These are phyloP conservation scores for Pythium chondricola DNA, from an alignment of 352 stramenopile species.

Conservation along the genomic window DNA sequence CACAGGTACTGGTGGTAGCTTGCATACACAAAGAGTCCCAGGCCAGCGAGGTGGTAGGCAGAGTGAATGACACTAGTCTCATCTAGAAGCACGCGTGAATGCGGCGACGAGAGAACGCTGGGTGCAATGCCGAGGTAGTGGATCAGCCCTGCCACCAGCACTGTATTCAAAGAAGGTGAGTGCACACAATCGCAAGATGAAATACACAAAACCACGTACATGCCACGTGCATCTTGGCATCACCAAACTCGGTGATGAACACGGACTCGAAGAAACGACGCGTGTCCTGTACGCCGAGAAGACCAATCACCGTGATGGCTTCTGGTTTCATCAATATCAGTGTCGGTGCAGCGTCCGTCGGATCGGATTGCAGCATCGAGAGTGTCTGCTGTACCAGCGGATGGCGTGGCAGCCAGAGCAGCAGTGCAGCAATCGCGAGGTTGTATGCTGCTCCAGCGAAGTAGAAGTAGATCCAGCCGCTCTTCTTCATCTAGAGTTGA, in stretches of 20 bases:
- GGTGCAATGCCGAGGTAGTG: slow-evolving; percentile 56
- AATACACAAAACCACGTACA: too few relatives aligned
- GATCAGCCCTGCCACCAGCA: slow-evolving; percentile 44
- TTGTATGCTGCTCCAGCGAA: slow-evolving; percentile 47
- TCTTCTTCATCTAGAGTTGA: slow-evolving; percentile 30
- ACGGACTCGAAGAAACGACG: slow-evolving; percentile 54
- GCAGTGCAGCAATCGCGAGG: slow-evolving; percentile 18
- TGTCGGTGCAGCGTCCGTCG: neutral
- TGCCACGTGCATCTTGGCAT: slow-evolving; percentile 51
- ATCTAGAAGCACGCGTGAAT: neutral
- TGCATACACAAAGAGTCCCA: slow-evolving; percentile 35
- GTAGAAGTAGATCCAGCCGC: slow-evolving; percentile 74
- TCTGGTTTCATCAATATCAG: slow-evolving; percentile 30
- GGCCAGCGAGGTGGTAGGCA: slow-evolving; percentile 16
- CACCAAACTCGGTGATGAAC: slow-evolving; percentile 60
- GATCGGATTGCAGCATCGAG: slow-evolving; percentile 24
- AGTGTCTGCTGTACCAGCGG: slow-evolving; percentile 28
- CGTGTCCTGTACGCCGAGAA: slow-evolving; percentile 49
- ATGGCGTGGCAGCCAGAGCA: slow-evolving; percentile 25
- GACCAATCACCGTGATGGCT: slow-evolving; percentile 31
- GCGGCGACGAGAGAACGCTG: slow-evolving; percentile 28
- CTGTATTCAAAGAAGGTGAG: too few relatives aligned
- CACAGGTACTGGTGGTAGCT: slow-evolving; percentile 56
- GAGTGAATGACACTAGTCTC: slow-evolving; percentile 16
- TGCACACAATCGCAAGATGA: too few relatives aligned